phyloP scores from a whole-genome alignment of 352 stramenopile species.

The Blastocystis sp. region DNA sequence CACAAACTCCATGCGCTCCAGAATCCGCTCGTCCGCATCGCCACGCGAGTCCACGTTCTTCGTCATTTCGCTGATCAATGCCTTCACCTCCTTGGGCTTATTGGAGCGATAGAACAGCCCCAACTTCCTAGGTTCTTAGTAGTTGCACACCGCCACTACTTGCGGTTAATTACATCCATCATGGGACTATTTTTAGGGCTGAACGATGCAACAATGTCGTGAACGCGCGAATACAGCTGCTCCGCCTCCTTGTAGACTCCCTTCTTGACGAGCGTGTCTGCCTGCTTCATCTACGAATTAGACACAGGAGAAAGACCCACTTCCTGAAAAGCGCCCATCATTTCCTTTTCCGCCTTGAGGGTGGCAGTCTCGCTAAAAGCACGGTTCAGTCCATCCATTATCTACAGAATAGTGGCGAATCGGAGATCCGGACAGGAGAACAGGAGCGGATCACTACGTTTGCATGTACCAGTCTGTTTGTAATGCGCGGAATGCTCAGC shows the following conservation, averaged over 20 bases:
- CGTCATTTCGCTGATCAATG: constrained; percentile 27
- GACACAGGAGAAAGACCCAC: background rate
- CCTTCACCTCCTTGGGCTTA: background rate
- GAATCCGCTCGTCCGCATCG: background rate
- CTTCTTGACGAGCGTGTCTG: background rate
- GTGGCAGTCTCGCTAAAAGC: constrained; percentile 25
- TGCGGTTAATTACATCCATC: constrained; percentile 54
- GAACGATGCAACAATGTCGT: constrained; percentile 55
- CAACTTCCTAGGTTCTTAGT: background rate
- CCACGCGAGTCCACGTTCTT: constrained; percentile 45
- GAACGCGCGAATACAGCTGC: constrained; percentile 52
- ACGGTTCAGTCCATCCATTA: background rate
- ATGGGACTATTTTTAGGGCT: constrained; percentile 59
- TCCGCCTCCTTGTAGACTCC: constrained; percentile 36
- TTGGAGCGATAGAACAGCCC: constrained; percentile 26
- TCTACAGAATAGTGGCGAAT: background rate
- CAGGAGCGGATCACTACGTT: constrained; percentile 11
- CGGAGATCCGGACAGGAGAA: background rate
- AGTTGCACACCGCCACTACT: background rate
- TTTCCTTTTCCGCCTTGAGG: constrained; percentile 58
- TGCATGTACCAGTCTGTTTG: constrained; percentile 3
- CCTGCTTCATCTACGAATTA: constrained; percentile 43
- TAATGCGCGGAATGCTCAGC: background rate
- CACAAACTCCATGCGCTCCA: constrained; percentile 20
- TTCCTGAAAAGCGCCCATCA: constrained; percentile 56